These are phyloP conservation scores for Myrmaecium sp. DNA, from an alignment of 2,329 filamentous ascomycete species.

Conservation along the genomic window DNA sequence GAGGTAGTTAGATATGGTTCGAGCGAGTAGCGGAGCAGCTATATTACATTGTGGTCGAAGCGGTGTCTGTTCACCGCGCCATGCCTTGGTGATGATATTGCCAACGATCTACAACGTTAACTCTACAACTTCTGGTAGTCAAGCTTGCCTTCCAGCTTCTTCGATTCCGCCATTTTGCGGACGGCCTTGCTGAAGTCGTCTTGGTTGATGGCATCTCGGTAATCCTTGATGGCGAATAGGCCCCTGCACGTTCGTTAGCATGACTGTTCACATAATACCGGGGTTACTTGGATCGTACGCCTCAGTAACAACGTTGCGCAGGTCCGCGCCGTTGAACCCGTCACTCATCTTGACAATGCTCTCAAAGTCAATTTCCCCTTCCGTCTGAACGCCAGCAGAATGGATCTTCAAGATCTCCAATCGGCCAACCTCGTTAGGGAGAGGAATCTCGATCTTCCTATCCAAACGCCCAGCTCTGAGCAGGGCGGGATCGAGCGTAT, in stretches of 20 bases:
- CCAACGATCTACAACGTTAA: too few relatives aligned
- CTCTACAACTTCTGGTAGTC: conserved; percentile 96
- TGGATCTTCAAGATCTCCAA: conserved; percentile 98
- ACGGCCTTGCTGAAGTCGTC: conserved; percentile 99
- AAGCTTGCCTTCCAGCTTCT: conserved; percentile 96
- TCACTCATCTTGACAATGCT: conserved; percentile 99
- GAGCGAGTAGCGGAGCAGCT: too few relatives aligned
- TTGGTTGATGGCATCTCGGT: conserved; percentile 88
- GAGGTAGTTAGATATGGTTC: too few relatives aligned
- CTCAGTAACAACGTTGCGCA: conserved; percentile 95
- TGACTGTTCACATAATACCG: background rate
- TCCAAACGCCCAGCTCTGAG: conserved; percentile 86
- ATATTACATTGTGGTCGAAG: too few relatives aligned
- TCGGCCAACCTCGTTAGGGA: conserved; percentile 91
- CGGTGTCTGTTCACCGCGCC: too few relatives aligned
- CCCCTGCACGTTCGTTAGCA: conserved; percentile 40
- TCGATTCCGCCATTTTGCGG: conserved; percentile 87
- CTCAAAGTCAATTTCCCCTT: conserved; percentile 96
- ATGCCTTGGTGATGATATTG: too few relatives aligned
- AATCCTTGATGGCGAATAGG: conserved; percentile 95
- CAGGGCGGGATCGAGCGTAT: conserved; percentile 86
- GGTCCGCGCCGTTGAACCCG: conserved; percentile 88
- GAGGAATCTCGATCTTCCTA: conserved; percentile 91
- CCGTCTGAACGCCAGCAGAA: conserved; percentile 64
- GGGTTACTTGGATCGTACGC: conserved; percentile 72